These are phyloP conservation scores for Grigorovia jiainica DNA, from an alignment of 805 yeast genomes.

Conservation along the genomic window DNA sequence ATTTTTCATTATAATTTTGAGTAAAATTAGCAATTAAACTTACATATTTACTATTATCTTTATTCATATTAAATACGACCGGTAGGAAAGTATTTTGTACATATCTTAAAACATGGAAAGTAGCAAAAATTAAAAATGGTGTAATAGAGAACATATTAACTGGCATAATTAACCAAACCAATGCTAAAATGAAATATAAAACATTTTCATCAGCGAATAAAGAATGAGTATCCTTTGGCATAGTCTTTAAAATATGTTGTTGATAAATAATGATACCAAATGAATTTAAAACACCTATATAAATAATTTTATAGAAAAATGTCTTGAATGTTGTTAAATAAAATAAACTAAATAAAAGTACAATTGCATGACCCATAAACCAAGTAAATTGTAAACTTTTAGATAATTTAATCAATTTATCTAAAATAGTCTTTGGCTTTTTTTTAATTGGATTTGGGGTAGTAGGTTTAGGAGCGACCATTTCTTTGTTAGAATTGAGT, in stretches of 20 bases:
- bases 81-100: conserved; percentile 60
- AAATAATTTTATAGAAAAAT: conserved; percentile 49
- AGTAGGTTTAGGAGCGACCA: not conserved
- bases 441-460: not conserved
- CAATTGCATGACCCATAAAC: conserved; percentile 55
- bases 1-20: conserved; percentile 45
- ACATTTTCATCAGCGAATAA: conserved; percentile 54
- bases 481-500: not conserved
- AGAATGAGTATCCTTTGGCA: conserved; percentile 7
- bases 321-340: conserved; percentile 28
- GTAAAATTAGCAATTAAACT: conserved; percentile 35
- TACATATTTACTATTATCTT: conserved; percentile 25
- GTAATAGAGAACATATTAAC: conserved; percentile 51
- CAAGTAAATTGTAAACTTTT: conserved; percentile 63
- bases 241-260: conserved; percentile 30
- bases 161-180: conserved; percentile 49
- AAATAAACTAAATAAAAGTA: conserved; percentile 31
- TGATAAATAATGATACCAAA: conserved; percentile 72
- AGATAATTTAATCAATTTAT: conserved; percentile 14
- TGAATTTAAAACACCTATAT: conserved; percentile 57
- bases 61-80: conserved; percentile 28
- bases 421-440: not conserved
- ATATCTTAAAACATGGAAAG: conserved; percentile 76
- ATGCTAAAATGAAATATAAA: conserved; percentile 56
- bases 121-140: conserved; percentile 69